These are phyloP conservation scores for Carex scoparia DNA, from an alignment of 176 grass and related monocot genomes.

Conservation along the genomic window DNA sequence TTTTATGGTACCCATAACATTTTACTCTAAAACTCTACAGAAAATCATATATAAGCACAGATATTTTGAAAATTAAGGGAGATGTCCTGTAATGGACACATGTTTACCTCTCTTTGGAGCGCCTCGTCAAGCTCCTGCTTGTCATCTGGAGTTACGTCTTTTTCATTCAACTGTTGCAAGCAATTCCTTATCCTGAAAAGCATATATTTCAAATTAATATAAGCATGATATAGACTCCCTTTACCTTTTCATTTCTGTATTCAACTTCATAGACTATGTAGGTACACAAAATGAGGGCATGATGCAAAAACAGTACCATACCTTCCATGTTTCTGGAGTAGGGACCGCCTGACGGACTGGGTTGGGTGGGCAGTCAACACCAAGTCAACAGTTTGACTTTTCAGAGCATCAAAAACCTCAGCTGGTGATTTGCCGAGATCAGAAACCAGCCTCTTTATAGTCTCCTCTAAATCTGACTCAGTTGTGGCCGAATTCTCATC, in stretches of 20 bases:
- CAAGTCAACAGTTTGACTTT: conserved; percentile 84
- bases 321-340: conserved; percentile 97
- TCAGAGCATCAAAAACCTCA: conserved; percentile 82
- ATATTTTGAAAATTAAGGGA: not conserved
- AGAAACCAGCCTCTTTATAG: conserved; percentile 62
- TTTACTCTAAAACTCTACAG: no score
- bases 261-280: not conserved
- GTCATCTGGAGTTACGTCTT: conserved; percentile 94
- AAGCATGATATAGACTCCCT: not conserved
- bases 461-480: conserved; percentile 91
- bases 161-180: conserved; percentile 59
- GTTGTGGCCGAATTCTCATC: conserved; percentile 86
- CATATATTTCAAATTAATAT: conserved; percentile 13
- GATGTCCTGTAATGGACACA: not conserved
- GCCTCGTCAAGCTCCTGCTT: conserved; percentile 91
- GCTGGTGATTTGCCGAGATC: conserved; percentile 63
- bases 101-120: conserved; percentile 76
- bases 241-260: conserved; percentile 1
- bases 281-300: not conserved
- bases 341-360: conserved; percentile 79
- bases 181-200: conserved; percentile 72
- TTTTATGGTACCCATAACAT: no score
- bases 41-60: no score
- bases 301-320: conserved; percentile 20
- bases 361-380: conserved; percentile 94